Evolutionary conservation across 768 basidiomycete genomes (phyloP), one percentile per base, ranked within the genome.

Genomic region (Xerocomus spinulosus): DNA sequence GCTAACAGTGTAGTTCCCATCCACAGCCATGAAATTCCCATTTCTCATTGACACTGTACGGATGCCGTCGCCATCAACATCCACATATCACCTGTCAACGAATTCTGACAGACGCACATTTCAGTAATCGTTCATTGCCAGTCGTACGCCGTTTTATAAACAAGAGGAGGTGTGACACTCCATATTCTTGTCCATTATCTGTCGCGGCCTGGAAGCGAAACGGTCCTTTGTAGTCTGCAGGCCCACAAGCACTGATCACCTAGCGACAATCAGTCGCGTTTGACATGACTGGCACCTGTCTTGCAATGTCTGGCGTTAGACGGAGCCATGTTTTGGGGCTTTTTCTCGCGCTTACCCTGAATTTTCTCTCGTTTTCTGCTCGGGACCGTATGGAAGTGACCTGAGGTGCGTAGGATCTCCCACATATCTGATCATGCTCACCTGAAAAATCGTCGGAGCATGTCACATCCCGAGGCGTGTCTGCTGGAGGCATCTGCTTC

Each of bases 11-110:
- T n/a, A 24, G 45, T 29, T 39, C 37, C 37, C 37, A 25, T 32
- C 29, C 30, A 14, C 45, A 33, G 40, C 47, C 53, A 46, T 30
- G 18, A 35, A 45, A 34, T 54, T 51, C 36, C 48, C 53, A 54
- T 25, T 14, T 6, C 20, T 42, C 10, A 6, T 37, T 35, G 52
- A 41, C 38, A 17, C 10, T 42, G 25, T 29, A 34, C 30, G 28
- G 10, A 18, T 35, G 34, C 30, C 37, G 28, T 37, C 46, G 17
- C 43, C 18, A 18, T 24, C 17, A 21, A 25, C 17, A 8, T 20
- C 17, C 26, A n/a, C 43, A 44, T 44, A 34, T 17, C n/a, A 44
- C 33, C 10, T 30, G 18, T 42, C 41, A 30, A 10, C 24, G 26
- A 15, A 12, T 21, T 15, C 30, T 4, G 21, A 32, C 21, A 32